Conservation (phyloP, 768 basidiomycete genomes). For the Hemileccinum rubropunctum region DNA sequence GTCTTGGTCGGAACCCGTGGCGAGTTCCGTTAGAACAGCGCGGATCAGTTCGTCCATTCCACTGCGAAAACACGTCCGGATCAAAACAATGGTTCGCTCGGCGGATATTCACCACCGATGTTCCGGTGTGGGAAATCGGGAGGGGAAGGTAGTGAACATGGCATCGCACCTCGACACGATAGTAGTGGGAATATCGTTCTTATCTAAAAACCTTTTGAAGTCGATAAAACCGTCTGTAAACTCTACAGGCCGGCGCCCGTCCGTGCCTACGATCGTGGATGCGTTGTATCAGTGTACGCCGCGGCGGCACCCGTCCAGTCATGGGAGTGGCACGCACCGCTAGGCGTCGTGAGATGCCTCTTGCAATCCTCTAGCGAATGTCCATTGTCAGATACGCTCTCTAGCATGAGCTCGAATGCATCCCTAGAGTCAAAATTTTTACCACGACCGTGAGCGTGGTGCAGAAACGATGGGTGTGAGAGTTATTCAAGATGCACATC, state of each 20-base stretch:
- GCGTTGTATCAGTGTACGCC: background rate
- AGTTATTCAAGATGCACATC: background rate
- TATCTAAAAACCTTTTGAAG: conserved; percentile 84
- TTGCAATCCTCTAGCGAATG: conserved; percentile 87
- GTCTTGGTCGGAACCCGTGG: conserved; percentile 53
- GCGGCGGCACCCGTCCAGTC: background rate
- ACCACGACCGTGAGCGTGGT: conserved; percentile 17
- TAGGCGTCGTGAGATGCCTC: conserved; percentile 63
- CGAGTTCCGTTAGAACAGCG: conserved; percentile 74
- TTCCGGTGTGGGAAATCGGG: conserved; percentile 8
- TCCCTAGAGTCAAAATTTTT: conserved; percentile 50
- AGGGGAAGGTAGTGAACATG: background rate
- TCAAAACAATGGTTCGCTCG: conserved; percentile 1
- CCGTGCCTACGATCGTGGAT: conserved; percentile 5
- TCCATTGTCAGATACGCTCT: conserved; percentile 70
- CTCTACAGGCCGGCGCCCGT: conserved; percentile 9
- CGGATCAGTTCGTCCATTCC: conserved; percentile 95
- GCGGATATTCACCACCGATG: conserved; percentile 1
- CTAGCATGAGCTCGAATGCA: conserved; percentile 82
- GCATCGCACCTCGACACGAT: conserved; percentile 83
- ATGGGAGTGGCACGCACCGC: conserved; percentile 34
- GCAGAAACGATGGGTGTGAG: conserved; percentile 5
- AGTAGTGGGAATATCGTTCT: conserved; percentile 78
- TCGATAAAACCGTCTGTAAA: conserved; percentile 66
- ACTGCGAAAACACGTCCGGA: conserved; percentile 36